phyloP scores from a whole-genome alignment of 345 rosid genomes.

The Alliaria petiolata region DNA sequence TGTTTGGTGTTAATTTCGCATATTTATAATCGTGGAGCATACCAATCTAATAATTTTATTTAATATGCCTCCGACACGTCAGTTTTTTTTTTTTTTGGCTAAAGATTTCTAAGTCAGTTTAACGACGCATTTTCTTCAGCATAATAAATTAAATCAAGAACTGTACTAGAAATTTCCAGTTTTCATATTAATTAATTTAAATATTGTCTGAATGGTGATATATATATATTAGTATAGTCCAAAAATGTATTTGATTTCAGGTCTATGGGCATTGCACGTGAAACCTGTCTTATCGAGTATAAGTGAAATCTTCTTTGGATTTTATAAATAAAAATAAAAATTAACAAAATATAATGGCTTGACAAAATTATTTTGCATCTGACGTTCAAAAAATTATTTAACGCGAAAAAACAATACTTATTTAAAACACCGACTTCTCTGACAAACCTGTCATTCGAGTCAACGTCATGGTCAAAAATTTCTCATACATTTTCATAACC shows the following conservation, averaged over 20 bases:
- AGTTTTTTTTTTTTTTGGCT: too few species aligned
- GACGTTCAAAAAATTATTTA: not conserved
- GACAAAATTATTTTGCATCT: constrained; percentile 24
- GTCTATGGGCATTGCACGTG: constrained; percentile 34
- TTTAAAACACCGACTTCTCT: constrained; percentile 38
- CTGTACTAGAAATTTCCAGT: not conserved
- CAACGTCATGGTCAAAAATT: constrained; percentile 24
- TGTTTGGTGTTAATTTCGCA: constrained; percentile 21
- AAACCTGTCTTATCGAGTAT: constrained; percentile 25
- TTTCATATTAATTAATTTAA: not conserved
- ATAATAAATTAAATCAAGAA: not conserved
- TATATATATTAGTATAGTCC: too few species aligned
- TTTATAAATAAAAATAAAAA: not conserved
- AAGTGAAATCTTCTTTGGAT: not conserved
- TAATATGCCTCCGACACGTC: not conserved
- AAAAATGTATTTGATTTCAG: constrained; percentile 21
- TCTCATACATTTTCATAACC: not conserved
- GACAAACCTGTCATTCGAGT: constrained; percentile 31
- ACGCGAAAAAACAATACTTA: constrained; percentile 20
- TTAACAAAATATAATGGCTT: constrained; percentile 10
- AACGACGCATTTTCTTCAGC: not conserved
- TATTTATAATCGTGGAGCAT: constrained; percentile 16
- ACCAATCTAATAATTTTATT: not conserved
- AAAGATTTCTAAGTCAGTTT: constrained; percentile 8
- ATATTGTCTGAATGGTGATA: not conserved